Evolutionary conservation across 495 filamentous ascomycete species (phyloP).

Genomic region (Penicillium ucsense): DNA sequence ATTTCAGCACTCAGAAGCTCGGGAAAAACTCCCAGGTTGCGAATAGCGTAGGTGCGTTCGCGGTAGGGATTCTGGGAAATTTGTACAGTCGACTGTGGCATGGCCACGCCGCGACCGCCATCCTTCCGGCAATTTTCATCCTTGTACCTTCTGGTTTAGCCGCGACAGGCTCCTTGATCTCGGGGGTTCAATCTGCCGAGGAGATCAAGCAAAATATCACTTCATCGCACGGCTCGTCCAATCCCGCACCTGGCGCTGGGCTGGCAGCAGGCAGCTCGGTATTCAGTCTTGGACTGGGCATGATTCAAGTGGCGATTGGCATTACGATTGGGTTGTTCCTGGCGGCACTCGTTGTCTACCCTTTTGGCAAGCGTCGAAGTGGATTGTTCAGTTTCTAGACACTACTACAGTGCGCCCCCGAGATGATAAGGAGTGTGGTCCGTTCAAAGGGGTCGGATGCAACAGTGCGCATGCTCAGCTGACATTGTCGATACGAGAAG

Average conservation of each 20-base stretch:
- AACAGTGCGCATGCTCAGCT: too few relatives aligned
- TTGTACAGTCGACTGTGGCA: constrained; percentile 70
- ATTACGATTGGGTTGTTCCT: constrained; percentile 83
- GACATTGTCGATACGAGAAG: too few relatives aligned
- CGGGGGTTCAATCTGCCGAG: constrained; percentile 67
- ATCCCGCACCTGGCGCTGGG: constrained; percentile 7
- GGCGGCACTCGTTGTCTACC: constrained; percentile 75
- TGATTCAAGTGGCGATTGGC: constrained; percentile 79
- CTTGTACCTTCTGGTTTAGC: constrained; percentile 82
- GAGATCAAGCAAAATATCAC: constrained; percentile 50
- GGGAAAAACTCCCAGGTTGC: constrained; percentile 69
- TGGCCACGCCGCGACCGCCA: constrained; percentile 72
- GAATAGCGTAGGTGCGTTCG: constrained; percentile 72
- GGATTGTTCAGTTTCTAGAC: constrained; percentile 74
- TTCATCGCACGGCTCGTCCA: constrained; percentile 1
- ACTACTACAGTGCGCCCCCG: too few relatives aligned
- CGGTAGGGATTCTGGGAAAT: constrained; percentile 74
- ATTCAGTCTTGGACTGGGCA: constrained; percentile 26
- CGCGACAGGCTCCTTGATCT: constrained; percentile 65
- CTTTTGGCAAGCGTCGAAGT: constrained; percentile 74
- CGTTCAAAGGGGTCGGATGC: too few relatives aligned
- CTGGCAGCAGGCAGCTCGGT: constrained; percentile 11
- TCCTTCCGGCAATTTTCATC: constrained; percentile 84
- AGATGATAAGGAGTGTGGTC: too few relatives aligned
- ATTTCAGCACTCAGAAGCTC: constrained; percentile 60